These are phyloP conservation scores for Exophiala viscosa DNA, from an alignment of 2,329 filamentous ascomycete genomes.

Conservation along the genomic window DNA sequence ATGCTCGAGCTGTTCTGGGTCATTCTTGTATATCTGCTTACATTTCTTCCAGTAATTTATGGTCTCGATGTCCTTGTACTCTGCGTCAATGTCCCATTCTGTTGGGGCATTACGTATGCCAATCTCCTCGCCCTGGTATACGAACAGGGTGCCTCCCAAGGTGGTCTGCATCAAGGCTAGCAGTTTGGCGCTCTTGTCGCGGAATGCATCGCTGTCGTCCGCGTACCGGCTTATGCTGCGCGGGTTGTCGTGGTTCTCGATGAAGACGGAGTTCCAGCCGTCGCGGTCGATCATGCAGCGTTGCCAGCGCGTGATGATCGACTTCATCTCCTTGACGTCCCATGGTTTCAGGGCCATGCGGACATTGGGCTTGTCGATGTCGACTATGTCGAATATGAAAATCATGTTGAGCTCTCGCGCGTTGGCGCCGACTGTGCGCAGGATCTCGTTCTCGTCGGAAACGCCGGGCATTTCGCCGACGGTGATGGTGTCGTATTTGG, in stretches of 20 bases:
- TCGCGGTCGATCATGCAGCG: conserved; percentile 46
- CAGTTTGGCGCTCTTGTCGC: conserved; percentile 46
- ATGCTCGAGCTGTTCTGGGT: conserved; percentile 28
- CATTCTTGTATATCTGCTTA: conserved; percentile 26
- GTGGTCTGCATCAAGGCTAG: conserved; percentile 43
- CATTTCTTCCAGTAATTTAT: conserved; percentile 54
- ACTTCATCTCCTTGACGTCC: conserved; percentile 42
- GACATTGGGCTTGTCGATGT: conserved; percentile 32
- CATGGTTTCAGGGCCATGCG: conserved; percentile 35
- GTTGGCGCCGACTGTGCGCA: conserved; percentile 35
- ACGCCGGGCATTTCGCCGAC: conserved; percentile 42
- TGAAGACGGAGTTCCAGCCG: conserved; percentile 51
- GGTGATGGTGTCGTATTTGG: conserved; percentile 38
- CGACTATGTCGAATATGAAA: conserved; percentile 40
- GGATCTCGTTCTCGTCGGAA: conserved; percentile 33
- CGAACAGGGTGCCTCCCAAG: conserved; percentile 58
- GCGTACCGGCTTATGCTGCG: conserved; percentile 48
- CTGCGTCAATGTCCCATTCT: conserved; percentile 55
- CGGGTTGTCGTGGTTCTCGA: conserved; percentile 54
- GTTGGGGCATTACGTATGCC: conserved; percentile 63
- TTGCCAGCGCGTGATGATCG: conserved; percentile 46
- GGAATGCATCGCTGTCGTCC: conserved; percentile 45
- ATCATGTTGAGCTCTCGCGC: conserved; percentile 39
- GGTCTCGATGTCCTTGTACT: conserved; percentile 66
- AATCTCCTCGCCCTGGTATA: conserved; percentile 69